Base-by-base conservation (phyloP, 208 protist species). In the Trypanosoma scelopori region DNA sequence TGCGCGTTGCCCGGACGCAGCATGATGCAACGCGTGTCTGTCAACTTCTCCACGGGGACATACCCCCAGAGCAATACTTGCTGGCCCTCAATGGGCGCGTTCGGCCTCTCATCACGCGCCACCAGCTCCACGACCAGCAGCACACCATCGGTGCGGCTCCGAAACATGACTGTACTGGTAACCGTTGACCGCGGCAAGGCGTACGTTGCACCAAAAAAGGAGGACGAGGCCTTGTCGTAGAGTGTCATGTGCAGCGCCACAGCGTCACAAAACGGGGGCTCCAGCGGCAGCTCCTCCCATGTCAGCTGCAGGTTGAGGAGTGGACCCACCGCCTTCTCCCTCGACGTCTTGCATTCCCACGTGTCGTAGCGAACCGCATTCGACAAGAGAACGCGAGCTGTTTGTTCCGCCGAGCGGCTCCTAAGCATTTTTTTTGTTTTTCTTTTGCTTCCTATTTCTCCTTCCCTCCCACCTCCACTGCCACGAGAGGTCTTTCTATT, bases 351-450 rank as follows among this genome's bases (percentile, higher is more conserved):
- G 51, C 71, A 80, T 60, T 95, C 90, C 79, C 79, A 93, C 22
- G 90, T 93, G 63, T 95, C 90, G 65, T 95, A 82, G 42, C 90
- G 79, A 27, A 93, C 89, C 35, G 87, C 90, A 62, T 81, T 92
- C 28, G 87, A 92, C 13, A 95, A 78, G 16, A 95, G 79, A 39
- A 91, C 73, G 5, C 90, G 85, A 13, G 86, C 85, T 25, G 80
- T 87, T 65, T 95, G 87, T 78, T 93, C 82, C 49, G 90, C 90
- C 1, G 85, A 92, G 50, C 87, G 85, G 35, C 79, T 74, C 22
- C 71, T 61, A 15, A 41, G 46, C 65, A 72, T 71, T 53, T 45
- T 37, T 63, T 20, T 35, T 27, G 6, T 43, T 28, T 22, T 45
- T 39, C 43, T 25, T 32, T 35, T 37, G 1, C 13, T 12, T 5